A percentile compares a stretch with the other conserved stretches of the same genome.
Conservation (phyloP, 1,139 yeast genomes). For the Hemisphaericaspora xylofermentans region DNA sequence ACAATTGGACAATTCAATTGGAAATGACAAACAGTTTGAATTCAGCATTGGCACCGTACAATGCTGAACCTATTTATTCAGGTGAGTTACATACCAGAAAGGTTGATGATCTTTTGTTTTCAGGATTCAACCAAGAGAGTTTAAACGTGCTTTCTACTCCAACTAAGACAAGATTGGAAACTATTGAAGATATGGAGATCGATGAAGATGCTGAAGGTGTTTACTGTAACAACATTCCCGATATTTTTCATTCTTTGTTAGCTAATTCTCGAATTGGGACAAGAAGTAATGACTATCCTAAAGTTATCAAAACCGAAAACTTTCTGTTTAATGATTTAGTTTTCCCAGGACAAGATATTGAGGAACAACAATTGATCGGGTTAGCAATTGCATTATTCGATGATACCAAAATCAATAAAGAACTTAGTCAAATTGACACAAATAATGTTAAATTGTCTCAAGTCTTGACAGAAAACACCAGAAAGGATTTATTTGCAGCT, state of each 20-base stretch:
- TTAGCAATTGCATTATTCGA: constrained; percentile 25
- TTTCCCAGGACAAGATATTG: constrained; percentile 6
- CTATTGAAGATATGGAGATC: constrained; percentile 13
- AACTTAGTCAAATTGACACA: constrained; percentile 5
- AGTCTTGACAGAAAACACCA: constrained; percentile 4
- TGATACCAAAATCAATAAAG: constrained; percentile 4
- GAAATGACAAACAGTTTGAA: constrained; percentile 54
- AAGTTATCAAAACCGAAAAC: constrained; percentile 18
- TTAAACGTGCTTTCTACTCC: constrained; percentile 26
- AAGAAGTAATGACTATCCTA: constrained; percentile 29
- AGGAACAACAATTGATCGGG: constrained; percentile 9
- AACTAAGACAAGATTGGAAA: constrained; percentile 13
- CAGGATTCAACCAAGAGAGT: constrained; percentile 40
- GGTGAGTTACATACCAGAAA: constrained; percentile 7
- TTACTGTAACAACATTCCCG: constrained; percentile 21
- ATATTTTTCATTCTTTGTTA: constrained; percentile 22
- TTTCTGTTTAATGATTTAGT: constrained; percentile 15
- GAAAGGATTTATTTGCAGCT: constrained; percentile 35
- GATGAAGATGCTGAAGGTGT: constrained; percentile 19
- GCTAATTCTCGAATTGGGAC: constrained; percentile 19
- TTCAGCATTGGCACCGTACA: constrained; percentile 45
- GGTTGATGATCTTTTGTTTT: constrained; percentile 56
- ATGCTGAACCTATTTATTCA: constrained; percentile 14
- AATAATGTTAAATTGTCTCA: constrained; percentile 1
- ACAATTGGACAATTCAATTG: constrained; percentile 65